These are phyloP conservation scores for Agaricus blazei DNA, from an alignment of 768 basidiomycete genomes.

Conservation along the genomic window DNA sequence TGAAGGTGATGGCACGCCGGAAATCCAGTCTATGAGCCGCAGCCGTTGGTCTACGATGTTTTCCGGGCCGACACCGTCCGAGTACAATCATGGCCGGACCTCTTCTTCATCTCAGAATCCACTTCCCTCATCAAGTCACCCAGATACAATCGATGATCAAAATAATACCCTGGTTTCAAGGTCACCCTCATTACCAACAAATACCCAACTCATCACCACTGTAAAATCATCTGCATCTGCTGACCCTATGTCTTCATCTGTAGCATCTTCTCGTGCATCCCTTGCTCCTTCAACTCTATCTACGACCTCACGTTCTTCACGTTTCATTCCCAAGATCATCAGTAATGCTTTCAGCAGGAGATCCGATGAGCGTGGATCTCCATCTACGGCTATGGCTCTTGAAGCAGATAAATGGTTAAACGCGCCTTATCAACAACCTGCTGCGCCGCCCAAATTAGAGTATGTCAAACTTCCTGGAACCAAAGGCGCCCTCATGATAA, in stretches of 20 bases:
- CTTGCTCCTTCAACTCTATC: constrained; percentile 20
- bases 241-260: constrained; percentile 16
- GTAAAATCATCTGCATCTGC: constrained; percentile 11
- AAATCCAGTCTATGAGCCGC: constrained; percentile 8
- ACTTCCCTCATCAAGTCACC: constrained; percentile 14
- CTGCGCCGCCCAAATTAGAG: constrained; percentile 78
- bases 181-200: constrained; percentile 38
- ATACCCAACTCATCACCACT: constrained; percentile 16
- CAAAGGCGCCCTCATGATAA: constrained; percentile 77
- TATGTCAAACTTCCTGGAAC: constrained; percentile 92
- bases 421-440: constrained; percentile 12
- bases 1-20: constrained; percentile 36
- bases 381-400: constrained; percentile 28
- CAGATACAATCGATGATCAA: constrained; percentile 20
- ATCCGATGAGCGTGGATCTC: constrained; percentile 45
- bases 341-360: constrained; percentile 60
- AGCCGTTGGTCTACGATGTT: constrained; percentile 15
- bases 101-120: constrained; percentile 16
- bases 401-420: constrained; percentile 35
- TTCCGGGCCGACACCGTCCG: neutral
- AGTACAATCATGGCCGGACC: constrained; percentile 19
- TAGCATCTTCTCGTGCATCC: constrained; percentile 19
- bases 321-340: constrained; percentile 70
- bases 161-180: constrained; percentile 25
- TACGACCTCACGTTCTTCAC: constrained; percentile 41